Conservation (phyloP, 2,329 filamentous ascomycete species). For the Colletotrichum acutatum region DNA sequence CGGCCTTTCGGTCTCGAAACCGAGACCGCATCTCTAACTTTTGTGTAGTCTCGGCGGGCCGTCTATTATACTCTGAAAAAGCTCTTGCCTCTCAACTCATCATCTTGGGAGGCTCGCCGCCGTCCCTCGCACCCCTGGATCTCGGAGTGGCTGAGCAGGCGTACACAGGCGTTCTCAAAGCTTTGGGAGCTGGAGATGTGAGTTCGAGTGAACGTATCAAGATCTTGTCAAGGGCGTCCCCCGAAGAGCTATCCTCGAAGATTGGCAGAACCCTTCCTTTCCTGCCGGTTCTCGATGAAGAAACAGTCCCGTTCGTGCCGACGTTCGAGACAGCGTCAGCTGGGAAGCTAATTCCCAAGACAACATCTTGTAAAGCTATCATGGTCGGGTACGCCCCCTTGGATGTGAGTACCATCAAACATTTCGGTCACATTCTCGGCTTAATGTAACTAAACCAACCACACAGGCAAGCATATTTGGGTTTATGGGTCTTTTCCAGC, state of each 20-base stretch:
- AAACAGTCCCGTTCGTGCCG: not conserved
- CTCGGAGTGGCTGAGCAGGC: not conserved
- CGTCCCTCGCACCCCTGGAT: not conserved
- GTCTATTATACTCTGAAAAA: slow-evolving; percentile 8
- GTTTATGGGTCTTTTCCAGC: not conserved
- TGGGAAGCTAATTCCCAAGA: not conserved
- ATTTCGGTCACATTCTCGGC: not conserved
- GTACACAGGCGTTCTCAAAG: not conserved
- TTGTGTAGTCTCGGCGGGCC: not conserved
- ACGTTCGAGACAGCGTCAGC: not conserved
- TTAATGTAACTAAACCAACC: not conserved
- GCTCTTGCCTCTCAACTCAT: not conserved
- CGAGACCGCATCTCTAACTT: not conserved
- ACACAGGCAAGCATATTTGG: slow-evolving; percentile 4
- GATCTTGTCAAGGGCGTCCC: not conserved
- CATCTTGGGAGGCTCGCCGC: not conserved
- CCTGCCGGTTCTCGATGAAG: slow-evolving; percentile 6
- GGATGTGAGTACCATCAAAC: not conserved
- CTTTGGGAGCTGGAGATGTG: not conserved
- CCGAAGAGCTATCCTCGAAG: not conserved
- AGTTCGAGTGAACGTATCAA: not conserved
- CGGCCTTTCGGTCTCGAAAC: not conserved
- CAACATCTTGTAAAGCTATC: not conserved
- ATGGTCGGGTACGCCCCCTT: slow-evolving; percentile 1
- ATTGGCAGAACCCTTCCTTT: slow-evolving; percentile 1